Evolutionary conservation across 208 protist species (phyloP).

Genomic region (Borovskyia barvae): DNA sequence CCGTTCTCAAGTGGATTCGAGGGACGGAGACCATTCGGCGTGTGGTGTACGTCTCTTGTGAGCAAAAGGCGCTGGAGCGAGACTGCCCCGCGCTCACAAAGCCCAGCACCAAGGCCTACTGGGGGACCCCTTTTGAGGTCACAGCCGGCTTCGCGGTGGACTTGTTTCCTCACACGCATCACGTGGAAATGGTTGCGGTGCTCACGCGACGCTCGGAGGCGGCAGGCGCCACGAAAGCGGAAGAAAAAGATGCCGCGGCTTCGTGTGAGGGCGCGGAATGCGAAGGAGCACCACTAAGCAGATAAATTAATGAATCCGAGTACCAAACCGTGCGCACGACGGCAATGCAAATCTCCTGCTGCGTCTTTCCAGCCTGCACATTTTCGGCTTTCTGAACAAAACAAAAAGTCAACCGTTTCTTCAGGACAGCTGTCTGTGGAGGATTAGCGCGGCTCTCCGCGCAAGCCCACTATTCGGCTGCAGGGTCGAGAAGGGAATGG

Average conservation of each 20-base stretch:
- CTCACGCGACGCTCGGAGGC: slow-evolving; percentile 55
- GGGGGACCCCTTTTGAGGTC: slow-evolving; percentile 82
- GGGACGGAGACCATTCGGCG: slow-evolving; percentile 76
- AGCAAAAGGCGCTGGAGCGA: slow-evolving; percentile 87
- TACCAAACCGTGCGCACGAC: no score
- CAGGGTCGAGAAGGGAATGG: no score
- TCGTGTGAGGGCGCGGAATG: no score
- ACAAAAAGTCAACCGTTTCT: no score
- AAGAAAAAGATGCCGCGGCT: background rate
- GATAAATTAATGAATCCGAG: no score
- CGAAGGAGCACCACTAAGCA: no score
- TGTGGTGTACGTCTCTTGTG: slow-evolving; percentile 96
- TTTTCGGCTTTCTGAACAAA: no score
- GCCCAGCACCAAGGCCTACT: slow-evolving; percentile 72
- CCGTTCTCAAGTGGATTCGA: slow-evolving; percentile 94
- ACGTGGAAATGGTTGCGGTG: slow-evolving; percentile 93
- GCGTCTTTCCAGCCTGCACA: no score
- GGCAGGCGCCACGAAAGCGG: background rate
- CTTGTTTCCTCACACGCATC: slow-evolving; percentile 95
- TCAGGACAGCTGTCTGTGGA: no score
- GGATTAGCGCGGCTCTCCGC: no score
- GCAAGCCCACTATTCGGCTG: no score
- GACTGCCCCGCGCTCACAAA: slow-evolving; percentile 86
- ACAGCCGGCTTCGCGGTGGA: slow-evolving; percentile 90
- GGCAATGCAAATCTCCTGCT: no score